Evolutionary conservation across 306 rosid species (phyloP), one percentile per base, ranked within the genome.

Genomic region (Vigna angularis): DNA sequence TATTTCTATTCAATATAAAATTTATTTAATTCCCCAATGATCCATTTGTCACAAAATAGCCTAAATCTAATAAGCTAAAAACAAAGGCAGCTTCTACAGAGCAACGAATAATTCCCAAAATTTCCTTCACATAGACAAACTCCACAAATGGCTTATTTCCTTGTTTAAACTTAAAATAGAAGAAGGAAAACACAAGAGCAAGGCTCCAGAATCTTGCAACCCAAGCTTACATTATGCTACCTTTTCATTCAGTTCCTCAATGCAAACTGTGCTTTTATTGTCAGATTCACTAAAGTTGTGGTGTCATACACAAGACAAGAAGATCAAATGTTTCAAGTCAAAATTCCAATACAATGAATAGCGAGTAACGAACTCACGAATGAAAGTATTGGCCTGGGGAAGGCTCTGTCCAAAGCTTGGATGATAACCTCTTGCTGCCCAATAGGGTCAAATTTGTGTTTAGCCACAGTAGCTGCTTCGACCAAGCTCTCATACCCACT

Each of bases 401-500:
- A 91, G 69, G 93, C 91, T 45, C 40, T 83, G 8, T 84, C 48
- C n/a, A 96, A 97, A 42, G 91, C 89, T 68, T 88, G 78, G 62
- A 80, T 84, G 26, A 91, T 66, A 49, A 89, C 77, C 34, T 87
- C 85, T 64, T 77, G 78, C 72, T 96, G 99, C 66, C 86, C 85
- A 70, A 61, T 38, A 7, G 85, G 83, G 72, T 75, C 85, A 30
- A 86, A 90, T 18, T 79, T 88, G 56, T 51, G 66, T 9, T 88
- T 85, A 17, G 86, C 86, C 80, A 70, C 79, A 14, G 66, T 81
- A 53, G 98, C 88, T 79, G 94, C 98, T 67, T 93, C 98, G 42
- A 89, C 90, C 67, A 96, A 77, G 87, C 98, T 87, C 40, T 85
- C 87, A 42, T 85, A 96, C 3, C 99, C 99, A 38, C 88, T 89